Base-by-base conservation (phyloP, 352 stramenopile species). In the Pythium phragmiticola region DNA sequence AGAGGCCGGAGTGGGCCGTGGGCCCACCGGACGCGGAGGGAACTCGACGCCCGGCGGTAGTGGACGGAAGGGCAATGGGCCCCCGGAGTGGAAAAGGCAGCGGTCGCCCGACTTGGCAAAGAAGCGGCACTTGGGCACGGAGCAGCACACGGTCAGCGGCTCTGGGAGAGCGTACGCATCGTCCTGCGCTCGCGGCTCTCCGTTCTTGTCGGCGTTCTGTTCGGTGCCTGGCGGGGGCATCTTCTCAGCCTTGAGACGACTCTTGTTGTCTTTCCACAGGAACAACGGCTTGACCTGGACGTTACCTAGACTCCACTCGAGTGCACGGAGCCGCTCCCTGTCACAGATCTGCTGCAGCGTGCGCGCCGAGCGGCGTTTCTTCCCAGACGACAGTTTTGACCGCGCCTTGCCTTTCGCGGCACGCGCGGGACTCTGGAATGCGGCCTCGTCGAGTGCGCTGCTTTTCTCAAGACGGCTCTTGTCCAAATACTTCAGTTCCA, bases 221-320 rank as follows among this genome's bases (percentile, higher is more conserved):
- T 50, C 21, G 0, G 43, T 17, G 16, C 21, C 19, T 30, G 17
- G 43, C 19, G 17, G 43, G 11, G 45, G 3, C 43, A 42, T 51
- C 43, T 72, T 77, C 55, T 87, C 74, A 16, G 68, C 75, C 30
- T 82, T 67, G n/a, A 77, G 34, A 3, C 78, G 77, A 48, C 76
- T 73, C 17, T 61, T 51, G 49, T 90, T 92, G 34, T 89, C 79
- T 57, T 68, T 72, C 83, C 83, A 92, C 17, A 92, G 70, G 50
- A 78, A 75, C 65, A 72, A 65, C 45, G 79, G 74, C 47, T 80
- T 68, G 45, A 73, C 21, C 0, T 74, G 60, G 57, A 88, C 65
- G 42, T 89, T 89, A 52, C 82, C 82, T 17, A 86, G 56, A 62
- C 80, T 92, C 74, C 77, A 90, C 57, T 92, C 83, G 14, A 75